Percentiles rank a stretch among this genome's conserved stretches.
phyloP scores from a whole-genome alignment of 148 eudicot species.

The Linanthus parryae region DNA sequence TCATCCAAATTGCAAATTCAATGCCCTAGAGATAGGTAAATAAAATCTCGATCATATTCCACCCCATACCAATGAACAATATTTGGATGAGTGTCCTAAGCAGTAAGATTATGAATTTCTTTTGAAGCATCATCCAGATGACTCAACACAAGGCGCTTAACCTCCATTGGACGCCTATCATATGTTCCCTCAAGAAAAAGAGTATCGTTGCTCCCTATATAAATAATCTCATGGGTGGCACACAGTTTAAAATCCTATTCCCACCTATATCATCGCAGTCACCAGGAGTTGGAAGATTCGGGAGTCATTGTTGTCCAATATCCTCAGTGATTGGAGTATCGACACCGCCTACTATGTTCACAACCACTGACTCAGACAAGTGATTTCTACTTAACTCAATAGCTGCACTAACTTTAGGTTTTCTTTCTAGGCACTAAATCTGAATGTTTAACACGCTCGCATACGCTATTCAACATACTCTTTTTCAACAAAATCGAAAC shows the following conservation, averaged over 20 bases:
- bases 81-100: slow-evolving; percentile 78
- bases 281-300: slow-evolving; percentile 20
- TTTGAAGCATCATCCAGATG: slow-evolving; percentile 77
- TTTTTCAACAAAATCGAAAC: slow-evolving; percentile 11
- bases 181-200: slow-evolving; percentile 68
- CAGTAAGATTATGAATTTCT: slow-evolving; percentile 82
- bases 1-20: slow-evolving; percentile 75
- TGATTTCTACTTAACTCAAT: slow-evolving; percentile 6
- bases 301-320: slow-evolving; percentile 14
- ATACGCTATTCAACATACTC: slow-evolving; percentile 13
- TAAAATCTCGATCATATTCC: slow-evolving; percentile 71
- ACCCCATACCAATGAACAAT: slow-evolving; percentile 75
- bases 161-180: slow-evolving; percentile 85
- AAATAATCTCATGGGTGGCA: slow-evolving; percentile 51
- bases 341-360: slow-evolving; percentile 2
- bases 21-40: slow-evolving; percentile 69
- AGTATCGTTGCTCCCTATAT: slow-evolving; percentile 88
- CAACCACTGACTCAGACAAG: slow-evolving; percentile 2
- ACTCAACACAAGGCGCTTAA: slow-evolving; percentile 70
- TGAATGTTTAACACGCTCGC: slow-evolving; percentile 18
- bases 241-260: slow-evolving; percentile 51
- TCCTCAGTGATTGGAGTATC: background rate
- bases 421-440: slow-evolving; percentile 37
- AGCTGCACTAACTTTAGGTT: slow-evolving; percentile 17
- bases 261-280: slow-evolving; percentile 33